Percentiles rank a stretch among this genome's conserved stretches.
These are phyloP conservation scores for Cyclocybe cylindracea DNA, from an alignment of 768 basidiomycete genomes.

Conservation along the genomic window DNA sequence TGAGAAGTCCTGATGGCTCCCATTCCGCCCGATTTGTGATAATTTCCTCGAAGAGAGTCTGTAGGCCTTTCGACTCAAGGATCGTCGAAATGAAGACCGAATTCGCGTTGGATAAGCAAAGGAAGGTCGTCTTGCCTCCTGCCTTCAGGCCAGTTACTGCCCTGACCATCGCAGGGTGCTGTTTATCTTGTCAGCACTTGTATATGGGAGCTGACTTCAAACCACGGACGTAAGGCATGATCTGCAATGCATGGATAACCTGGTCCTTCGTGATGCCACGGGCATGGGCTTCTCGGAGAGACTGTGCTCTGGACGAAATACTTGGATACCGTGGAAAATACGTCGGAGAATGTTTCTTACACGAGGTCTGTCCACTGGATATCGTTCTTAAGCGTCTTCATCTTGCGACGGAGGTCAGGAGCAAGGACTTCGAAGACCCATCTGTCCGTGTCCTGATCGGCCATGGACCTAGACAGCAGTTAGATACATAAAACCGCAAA, in stretches of 20 bases:
- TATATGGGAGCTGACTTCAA: neutral
- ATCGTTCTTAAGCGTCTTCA: constrained; percentile 63
- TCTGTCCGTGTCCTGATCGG: constrained; percentile 96
- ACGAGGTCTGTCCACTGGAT: constrained; percentile 95
- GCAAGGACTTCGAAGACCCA: constrained; percentile 90
- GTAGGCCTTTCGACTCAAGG: constrained; percentile 77
- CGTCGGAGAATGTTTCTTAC: constrained; percentile 44
- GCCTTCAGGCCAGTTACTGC: constrained; percentile 80
- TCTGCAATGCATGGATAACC: constrained; percentile 75
- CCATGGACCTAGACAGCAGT: constrained; percentile 64
- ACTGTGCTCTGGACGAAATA: constrained; percentile 52
- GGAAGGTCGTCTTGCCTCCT: constrained; percentile 68
- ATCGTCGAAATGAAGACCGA: constrained; percentile 89
- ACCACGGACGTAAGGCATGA: constrained; percentile 81
- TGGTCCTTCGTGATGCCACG: constrained; percentile 71
- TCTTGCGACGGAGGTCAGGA: constrained; percentile 79
- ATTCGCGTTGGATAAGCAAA: constrained; percentile 95
- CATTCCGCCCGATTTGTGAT: constrained; percentile 93
- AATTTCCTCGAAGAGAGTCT: constrained; percentile 75
- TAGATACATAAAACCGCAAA: neutral
- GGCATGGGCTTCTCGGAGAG: constrained; percentile 68
- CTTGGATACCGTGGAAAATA: neutral
- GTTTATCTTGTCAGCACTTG: neutral
- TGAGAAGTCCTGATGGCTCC: constrained; percentile 67
- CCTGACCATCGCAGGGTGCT: constrained; percentile 98